Base-by-base conservation (phyloP, 306 rosid species). In the Cyclanthera cordifolia region DNA sequence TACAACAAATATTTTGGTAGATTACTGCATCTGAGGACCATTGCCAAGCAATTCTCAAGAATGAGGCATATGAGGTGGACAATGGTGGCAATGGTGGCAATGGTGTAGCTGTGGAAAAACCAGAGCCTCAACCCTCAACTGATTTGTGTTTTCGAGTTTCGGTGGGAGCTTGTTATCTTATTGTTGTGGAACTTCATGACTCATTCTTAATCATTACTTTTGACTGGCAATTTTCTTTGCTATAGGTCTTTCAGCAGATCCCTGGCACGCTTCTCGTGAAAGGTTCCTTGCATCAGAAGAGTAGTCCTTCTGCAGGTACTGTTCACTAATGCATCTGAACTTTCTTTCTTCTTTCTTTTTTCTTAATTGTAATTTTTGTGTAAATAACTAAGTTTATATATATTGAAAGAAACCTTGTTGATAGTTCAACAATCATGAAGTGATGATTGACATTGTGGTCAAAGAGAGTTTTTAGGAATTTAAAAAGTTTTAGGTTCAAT, bases 171-270 rank as follows among this genome's bases (percentile, higher is more conserved):
- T 9, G 20, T 76, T 54, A 4, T 12, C 37, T 72, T 64, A 49
- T 80, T 37, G 64, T 56, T 41, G n/a, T 39, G 81, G 43, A 24
- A 58, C 73, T 50, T 65, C 66, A 64, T 76, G 39, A 50, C 50
- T 13, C 37, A 14, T 54, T 15, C 74, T 25, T 52, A 58, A 47
- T 21, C 71, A 47, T 54, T 21, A 25, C 68, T 67, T 65, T 69
- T 77, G 48, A 61, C 53, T 24, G 12, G 8, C 3, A 13, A 20
- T 43, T 45, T 43, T 63, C 63, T 51, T 72, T 54, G 37, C 49
- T 53, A n/a, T 81, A 91, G 95, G 89, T 91, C 73, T 87, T 89
- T 83, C 97, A 89, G 83, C 96, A 91, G 79, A 84, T 78, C 39
- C 95, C 90, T 0, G 95, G 97, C 70, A 81, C 90, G 60, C 83